Evolutionary conservation across 352 stramenopile species (phyloP).

Genomic region (Globisporangium mamillatum): DNA sequence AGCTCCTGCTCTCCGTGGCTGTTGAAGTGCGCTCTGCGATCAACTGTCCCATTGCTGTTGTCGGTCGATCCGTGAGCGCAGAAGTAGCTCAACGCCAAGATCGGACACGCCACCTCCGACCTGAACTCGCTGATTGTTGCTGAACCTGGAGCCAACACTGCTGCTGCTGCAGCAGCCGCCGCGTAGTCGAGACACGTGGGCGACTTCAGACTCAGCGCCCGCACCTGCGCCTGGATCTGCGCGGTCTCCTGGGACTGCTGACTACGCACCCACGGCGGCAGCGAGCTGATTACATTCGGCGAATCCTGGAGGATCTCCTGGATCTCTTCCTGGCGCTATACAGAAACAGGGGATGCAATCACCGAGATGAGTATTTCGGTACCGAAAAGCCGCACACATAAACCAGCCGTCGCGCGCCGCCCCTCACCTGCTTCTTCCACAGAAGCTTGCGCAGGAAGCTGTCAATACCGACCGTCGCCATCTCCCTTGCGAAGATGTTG

Average conservation of each 20-base stretch:
- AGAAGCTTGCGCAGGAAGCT: slow-evolving; percentile 39
- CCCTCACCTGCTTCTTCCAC: slow-evolving; percentile 33
- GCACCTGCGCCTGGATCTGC: slow-evolving; percentile 31
- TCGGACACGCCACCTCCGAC: slow-evolving; percentile 40
- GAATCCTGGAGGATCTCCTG: slow-evolving; percentile 37
- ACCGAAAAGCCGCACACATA: not conserved
- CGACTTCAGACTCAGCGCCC: slow-evolving; percentile 12
- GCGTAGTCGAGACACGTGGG: slow-evolving; percentile 21
- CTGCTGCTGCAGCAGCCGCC: not conserved
- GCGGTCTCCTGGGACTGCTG: slow-evolving; percentile 36
- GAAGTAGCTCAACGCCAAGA: slow-evolving; percentile 50
- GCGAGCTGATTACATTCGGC: slow-evolving; percentile 65
- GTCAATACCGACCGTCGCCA: slow-evolving; percentile 44
- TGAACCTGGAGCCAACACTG: not conserved
- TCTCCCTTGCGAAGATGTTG: slow-evolving; percentile 54
- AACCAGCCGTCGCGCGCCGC: too few species aligned
- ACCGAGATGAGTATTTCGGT: not conserved
- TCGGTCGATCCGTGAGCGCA: slow-evolving; percentile 22
- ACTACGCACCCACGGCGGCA: slow-evolving; percentile 62
- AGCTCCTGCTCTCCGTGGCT: slow-evolving; percentile 53
- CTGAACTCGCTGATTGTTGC: slow-evolving; percentile 17
- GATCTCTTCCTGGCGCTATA: slow-evolving; percentile 39
- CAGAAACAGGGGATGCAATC: not conserved
- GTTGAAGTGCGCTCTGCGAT: slow-evolving; percentile 35
- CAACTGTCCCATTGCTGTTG: not conserved